A percentile compares a stretch with the other conserved stretches of the same genome.
Conservation (phyloP, 805 yeast genomes). For the Ogataea wickerhamii region DNA sequence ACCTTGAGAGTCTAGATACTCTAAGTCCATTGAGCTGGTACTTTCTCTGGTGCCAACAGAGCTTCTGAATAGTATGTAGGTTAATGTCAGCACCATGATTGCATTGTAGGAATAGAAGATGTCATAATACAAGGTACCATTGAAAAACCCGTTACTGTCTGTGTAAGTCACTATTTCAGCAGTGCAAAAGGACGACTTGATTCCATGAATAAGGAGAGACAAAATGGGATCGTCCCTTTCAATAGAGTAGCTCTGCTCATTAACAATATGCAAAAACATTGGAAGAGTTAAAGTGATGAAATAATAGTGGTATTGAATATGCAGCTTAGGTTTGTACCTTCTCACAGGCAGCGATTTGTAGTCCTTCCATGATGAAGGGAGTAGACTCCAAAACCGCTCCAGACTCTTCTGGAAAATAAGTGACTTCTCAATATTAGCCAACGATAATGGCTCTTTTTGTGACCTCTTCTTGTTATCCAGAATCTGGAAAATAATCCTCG, state of each 20-base stretch:
- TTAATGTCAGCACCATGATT: slow-evolving; percentile 38
- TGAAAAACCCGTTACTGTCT: slow-evolving; percentile 36
- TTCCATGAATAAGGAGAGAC: slow-evolving; percentile 37
- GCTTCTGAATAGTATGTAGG: slow-evolving; percentile 35
- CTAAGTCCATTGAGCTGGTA: slow-evolving; percentile 27
- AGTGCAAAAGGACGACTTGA: slow-evolving; percentile 37
- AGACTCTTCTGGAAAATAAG: slow-evolving; percentile 35
- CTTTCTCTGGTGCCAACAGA: slow-evolving; percentile 18
- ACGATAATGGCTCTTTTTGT: slow-evolving; percentile 37
- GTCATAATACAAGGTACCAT: slow-evolving; percentile 45
- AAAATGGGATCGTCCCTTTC: slow-evolving; percentile 42
- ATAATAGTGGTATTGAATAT: slow-evolving; percentile 40
- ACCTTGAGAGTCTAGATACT: slow-evolving; percentile 25
- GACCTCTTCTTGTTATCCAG: slow-evolving; percentile 37
- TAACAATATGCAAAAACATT: slow-evolving; percentile 38
- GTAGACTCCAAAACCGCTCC: slow-evolving; percentile 32
- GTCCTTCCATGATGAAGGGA: slow-evolving; percentile 33
- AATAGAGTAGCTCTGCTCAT: slow-evolving; percentile 33
- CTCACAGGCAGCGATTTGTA: slow-evolving; percentile 31
- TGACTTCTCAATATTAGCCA: slow-evolving; percentile 39
- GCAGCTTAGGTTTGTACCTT: slow-evolving; percentile 41
- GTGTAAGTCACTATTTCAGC: slow-evolving; percentile 37
- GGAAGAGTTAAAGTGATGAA: slow-evolving; percentile 42
- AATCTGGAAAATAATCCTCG: slow-evolving; percentile 38
- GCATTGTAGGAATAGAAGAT: slow-evolving; percentile 43